Evolutionary conservation across 331 rosid genomes (phyloP).

Genomic region (Telfairia occidentalis): DNA sequence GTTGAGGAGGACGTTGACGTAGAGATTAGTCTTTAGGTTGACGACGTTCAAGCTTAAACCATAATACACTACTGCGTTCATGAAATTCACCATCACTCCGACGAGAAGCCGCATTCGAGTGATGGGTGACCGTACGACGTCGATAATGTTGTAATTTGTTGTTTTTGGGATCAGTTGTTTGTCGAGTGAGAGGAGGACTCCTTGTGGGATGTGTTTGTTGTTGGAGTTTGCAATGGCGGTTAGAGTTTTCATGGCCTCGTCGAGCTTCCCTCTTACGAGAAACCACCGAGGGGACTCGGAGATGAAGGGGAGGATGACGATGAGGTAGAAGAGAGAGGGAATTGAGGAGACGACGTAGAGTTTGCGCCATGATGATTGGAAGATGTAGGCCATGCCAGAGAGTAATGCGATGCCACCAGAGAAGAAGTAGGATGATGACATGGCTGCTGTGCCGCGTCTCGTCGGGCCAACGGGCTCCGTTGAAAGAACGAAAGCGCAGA

Average conservation of each 20-base stretch:
- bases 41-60: slow-evolving; percentile 67
- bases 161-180: slow-evolving; percentile 15
- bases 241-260: slow-evolving; percentile 49
- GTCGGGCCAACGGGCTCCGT: slow-evolving; percentile 55
- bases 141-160: slow-evolving; percentile 33
- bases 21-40: slow-evolving; percentile 54
- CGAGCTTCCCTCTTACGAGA: slow-evolving; percentile 43
- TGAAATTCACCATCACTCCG: slow-evolving; percentile 39
- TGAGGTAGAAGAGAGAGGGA: slow-evolving; percentile 46
- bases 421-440: slow-evolving; percentile 74
- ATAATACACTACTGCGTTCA: slow-evolving; percentile 63
- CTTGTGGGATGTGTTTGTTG: slow-evolving; percentile 34
- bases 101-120: slow-evolving; percentile 41
- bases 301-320: slow-evolving; percentile 43
- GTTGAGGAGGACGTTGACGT: slow-evolving; percentile 50
- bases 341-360: slow-evolving; percentile 53
- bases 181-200: slow-evolving; percentile 36
- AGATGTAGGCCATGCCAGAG: slow-evolving; percentile 41
- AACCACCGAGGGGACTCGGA: slow-evolving; percentile 82
- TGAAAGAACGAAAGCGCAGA: slow-evolving; percentile 52
- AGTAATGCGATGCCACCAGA: slow-evolving; percentile 51
- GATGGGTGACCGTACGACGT: slow-evolving; percentile 36
- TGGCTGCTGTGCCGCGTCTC: slow-evolving; percentile 42
- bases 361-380: slow-evolving; percentile 49
- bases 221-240: slow-evolving; percentile 41